phyloP scores from a whole-genome alignment of 352 stramenopile genomes.

The Globisporangium sylvaticum region DNA sequence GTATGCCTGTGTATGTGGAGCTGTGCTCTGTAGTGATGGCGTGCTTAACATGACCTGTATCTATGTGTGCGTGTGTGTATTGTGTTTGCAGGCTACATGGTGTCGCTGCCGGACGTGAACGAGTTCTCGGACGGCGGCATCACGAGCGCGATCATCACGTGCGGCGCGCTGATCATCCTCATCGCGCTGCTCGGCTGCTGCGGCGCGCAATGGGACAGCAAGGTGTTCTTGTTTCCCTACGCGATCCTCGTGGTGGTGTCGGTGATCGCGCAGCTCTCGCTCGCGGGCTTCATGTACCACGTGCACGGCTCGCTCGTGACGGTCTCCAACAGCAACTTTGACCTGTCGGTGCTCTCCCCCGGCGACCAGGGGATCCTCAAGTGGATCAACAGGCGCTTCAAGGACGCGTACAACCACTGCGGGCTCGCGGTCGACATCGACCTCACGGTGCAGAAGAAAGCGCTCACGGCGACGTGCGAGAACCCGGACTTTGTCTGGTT shows the following conservation, averaged over 20 bases:
- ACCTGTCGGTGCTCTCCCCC: constrained; percentile 47
- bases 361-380: constrained; percentile 61
- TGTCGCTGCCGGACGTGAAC: constrained; percentile 70
- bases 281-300: constrained; percentile 79
- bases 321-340: constrained; percentile 65
- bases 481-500: constrained; percentile 71
- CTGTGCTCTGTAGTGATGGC: neutral
- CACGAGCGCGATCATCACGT: constrained; percentile 76
- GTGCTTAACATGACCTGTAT: neutral
- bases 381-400: constrained; percentile 79
- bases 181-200: constrained; percentile 78
- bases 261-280: constrained; percentile 69
- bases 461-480: constrained; percentile 47
- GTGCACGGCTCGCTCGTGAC: constrained; percentile 69
- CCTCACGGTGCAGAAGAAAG: constrained; percentile 32
- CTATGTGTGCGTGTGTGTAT: constrained; percentile 8
- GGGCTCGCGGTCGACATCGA: constrained; percentile 64
- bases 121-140: constrained; percentile 80
- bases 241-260: constrained; percentile 75
- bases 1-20: neutral
- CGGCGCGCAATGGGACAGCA: constrained; percentile 82
- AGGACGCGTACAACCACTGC: constrained; percentile 71
- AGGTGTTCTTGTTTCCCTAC: constrained; percentile 83
- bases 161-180: constrained; percentile 69
- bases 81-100: constrained; percentile 59